phyloP scores from a whole-genome alignment of 176 grass and related monocot species.

The Aegilops sharonensis region DNA sequence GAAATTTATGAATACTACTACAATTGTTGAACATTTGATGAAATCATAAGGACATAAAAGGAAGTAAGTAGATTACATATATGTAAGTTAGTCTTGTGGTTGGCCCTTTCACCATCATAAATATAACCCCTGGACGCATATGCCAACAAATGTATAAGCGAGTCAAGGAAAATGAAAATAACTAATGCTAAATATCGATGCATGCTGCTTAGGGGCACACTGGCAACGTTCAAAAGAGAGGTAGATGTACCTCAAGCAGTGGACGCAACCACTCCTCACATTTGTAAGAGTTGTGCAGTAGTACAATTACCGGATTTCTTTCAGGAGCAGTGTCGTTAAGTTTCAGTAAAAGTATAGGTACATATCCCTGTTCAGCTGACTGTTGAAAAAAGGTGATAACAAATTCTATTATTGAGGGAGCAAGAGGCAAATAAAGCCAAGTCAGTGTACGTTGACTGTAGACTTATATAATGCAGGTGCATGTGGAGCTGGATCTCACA shows the following conservation, averaged over 20 bases:
- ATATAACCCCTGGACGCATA: slow-evolving; percentile 82
- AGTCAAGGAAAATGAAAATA: background rate
- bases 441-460: background rate
- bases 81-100: slow-evolving; percentile 51
- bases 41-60: background rate
- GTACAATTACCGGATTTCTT: slow-evolving; percentile 73
- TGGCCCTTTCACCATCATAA: slow-evolving; percentile 88
- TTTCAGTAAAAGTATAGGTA: slow-evolving; percentile 26
- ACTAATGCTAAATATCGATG: too few relatives aligned
- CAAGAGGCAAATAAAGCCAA: slow-evolving; percentile 20
- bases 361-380: slow-evolving; percentile 65
- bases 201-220: too few relatives aligned
- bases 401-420: slow-evolving; percentile 8
- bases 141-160: slow-evolving; percentile 34
- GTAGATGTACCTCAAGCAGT: slow-evolving; percentile 71
- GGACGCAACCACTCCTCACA: slow-evolving; percentile 90
- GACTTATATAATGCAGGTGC: background rate
- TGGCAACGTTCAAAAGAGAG: background rate
- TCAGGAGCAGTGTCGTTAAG: slow-evolving; percentile 41
- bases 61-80: slow-evolving; percentile 53
- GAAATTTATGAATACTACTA: background rate
- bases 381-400: slow-evolving; percentile 15
- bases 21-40: background rate
- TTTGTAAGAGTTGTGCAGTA: slow-evolving; percentile 92
- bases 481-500: slow-evolving; percentile 16